These are phyloP conservation scores for Dactylellina cionopaga DNA, from an alignment of 2,329 filamentous ascomycete genomes.

Conservation along the genomic window DNA sequence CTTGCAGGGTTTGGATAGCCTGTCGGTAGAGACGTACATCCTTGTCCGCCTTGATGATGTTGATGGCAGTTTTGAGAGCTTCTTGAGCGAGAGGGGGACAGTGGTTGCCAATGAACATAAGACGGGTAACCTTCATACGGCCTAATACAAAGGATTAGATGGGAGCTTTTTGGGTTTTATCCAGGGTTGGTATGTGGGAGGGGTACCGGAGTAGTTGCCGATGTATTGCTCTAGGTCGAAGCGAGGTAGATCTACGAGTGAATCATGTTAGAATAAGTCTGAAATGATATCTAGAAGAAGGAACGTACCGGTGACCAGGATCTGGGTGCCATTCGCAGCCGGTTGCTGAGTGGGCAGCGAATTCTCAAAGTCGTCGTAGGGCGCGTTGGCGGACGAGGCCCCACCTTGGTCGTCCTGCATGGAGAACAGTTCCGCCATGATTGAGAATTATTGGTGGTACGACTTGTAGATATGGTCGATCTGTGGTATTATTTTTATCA, in stretches of 20 bases:
- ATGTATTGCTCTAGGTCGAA: conserved; percentile 93
- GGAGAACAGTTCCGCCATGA: conserved; percentile 43
- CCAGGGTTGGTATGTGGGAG: background rate
- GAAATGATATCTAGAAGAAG: background rate
- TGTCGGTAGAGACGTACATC: conserved; percentile 78
- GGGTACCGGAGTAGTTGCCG: conserved; percentile 81
- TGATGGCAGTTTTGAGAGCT: conserved; percentile 79
- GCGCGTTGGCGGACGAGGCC: conserved; percentile 31
- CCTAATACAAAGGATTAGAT: conserved; percentile 10
- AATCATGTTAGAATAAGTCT: background rate
- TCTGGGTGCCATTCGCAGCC: background rate
- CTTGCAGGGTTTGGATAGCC: conserved; percentile 72
- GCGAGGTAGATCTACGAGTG: conserved; percentile 75
- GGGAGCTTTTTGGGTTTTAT: background rate
- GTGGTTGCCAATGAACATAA: conserved; percentile 80
- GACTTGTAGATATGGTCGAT: background rate
- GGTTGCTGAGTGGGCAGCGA: background rate
- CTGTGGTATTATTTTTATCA: background rate
- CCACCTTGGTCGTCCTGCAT: conserved; percentile 39
- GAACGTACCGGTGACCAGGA: conserved; percentile 32
- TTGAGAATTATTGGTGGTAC: too few relatives aligned
- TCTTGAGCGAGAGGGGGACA: conserved; percentile 81
- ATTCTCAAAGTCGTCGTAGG: conserved; percentile 37
- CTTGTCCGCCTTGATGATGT: conserved; percentile 78
- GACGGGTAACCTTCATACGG: conserved; percentile 63